phyloP scores from a whole-genome alignment of 345 rosid species.

The Eutrema japonicum region DNA sequence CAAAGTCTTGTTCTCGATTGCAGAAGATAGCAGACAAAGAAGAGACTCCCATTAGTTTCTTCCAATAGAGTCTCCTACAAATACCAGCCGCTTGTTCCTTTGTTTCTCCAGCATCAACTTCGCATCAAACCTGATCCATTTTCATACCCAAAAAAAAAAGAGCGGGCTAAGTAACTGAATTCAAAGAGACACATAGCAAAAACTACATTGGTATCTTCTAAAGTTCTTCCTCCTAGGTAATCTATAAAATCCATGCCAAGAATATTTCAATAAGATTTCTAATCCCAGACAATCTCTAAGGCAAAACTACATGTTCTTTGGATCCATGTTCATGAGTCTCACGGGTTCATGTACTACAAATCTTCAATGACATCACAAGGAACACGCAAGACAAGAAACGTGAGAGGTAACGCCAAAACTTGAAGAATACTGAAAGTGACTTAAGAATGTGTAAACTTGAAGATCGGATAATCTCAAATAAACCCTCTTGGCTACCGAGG shows the following conservation, averaged over 20 bases:
- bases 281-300: not conserved
- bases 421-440: conserved; percentile 4
- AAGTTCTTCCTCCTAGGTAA: too few species aligned
- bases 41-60: conserved; percentile 98
- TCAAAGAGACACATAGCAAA: not conserved
- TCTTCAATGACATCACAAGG: conserved; percentile 11
- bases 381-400: not conserved
- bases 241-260: too few species aligned
- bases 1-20: conserved; percentile 53
- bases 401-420: not conserved
- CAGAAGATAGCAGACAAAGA: conserved; percentile 83
- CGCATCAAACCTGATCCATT: conserved; percentile 68
- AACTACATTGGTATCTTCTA: not conserved
- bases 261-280: too few species aligned
- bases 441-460: not conserved
- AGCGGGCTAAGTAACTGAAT: not conserved
- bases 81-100: conserved; percentile 76
- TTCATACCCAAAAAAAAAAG: not conserved
- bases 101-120: conserved; percentile 83
- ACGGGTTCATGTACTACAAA: conserved; percentile 11
- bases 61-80: conserved; percentile 93
- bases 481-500: not conserved
- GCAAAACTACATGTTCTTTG: not conserved
- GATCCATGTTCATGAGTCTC: not conserved
- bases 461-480: not conserved